Percentiles rank a stretch among this genome's conserved stretches.
Evolutionary conservation across 148 eudicot genomes (phyloP).

Genomic region (Chenopodium formosanum): DNA sequence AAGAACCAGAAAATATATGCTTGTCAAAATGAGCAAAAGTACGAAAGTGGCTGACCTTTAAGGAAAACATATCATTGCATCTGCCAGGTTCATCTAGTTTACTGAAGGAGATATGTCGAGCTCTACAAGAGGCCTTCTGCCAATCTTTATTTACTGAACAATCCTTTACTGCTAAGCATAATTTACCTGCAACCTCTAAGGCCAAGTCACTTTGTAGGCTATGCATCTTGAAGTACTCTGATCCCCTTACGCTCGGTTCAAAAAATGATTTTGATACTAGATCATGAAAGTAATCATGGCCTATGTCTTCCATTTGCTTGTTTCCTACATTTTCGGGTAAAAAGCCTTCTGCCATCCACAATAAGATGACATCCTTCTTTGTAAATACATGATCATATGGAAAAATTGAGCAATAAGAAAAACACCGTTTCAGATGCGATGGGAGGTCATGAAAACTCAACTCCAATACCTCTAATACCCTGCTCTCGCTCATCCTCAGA

Average conservation of each 20-base stretch:
- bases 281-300: conserved; percentile 15
- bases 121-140: neutral
- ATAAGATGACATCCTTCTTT: conserved; percentile 4
- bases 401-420: conserved; percentile 8
- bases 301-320: conserved; percentile 19
- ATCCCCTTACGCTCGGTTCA: neutral
- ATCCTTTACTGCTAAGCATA: neutral
- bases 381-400: conserved; percentile 6
- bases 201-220: conserved; percentile 12
- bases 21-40: conserved; percentile 13
- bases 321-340: neutral
- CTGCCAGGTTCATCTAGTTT: neutral
- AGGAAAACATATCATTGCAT: neutral
- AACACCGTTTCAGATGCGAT: conserved; percentile 12
- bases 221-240: conserved; percentile 12
- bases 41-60: conserved; percentile 1
- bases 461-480: neutral
- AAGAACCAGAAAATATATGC: neutral
- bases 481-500: neutral
- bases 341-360: conserved; percentile 22
- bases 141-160: neutral
- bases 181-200: neutral
- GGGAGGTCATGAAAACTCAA: conserved; percentile 13
- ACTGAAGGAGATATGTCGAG: conserved; percentile 5
- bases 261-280: conserved; percentile 20